phyloP scores from a whole-genome alignment of 768 basidiomycete species.

The Mycena indigotica region DNA sequence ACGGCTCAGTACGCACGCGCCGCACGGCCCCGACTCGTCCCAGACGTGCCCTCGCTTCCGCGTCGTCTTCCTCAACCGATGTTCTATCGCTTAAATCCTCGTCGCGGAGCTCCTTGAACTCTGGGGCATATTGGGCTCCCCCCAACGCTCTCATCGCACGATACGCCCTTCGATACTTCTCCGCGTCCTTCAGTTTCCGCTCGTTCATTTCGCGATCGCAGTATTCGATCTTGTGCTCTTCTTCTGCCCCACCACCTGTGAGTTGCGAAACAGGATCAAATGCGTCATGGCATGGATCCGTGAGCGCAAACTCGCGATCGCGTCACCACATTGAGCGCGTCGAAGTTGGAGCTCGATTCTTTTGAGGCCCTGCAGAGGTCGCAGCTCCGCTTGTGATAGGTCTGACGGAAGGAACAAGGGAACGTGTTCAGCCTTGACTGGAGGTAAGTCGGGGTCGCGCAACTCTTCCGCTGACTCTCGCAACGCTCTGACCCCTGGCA shows the following conservation, averaged over 20 bases:
- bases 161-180: constrained; percentile 2
- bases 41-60: constrained; percentile 1
- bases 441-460: background rate
- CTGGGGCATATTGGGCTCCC: background rate
- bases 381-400: background rate
- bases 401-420: constrained; percentile 10
- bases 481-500: constrained; percentile 4
- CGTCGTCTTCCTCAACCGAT: constrained; percentile 5
- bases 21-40: background rate
- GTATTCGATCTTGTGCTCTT: background rate
- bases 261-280: constrained; percentile 3
- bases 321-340: constrained; percentile 1
- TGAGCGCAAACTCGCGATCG: background rate
- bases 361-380: background rate
- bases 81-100: constrained; percentile 3
- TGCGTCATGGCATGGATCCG: constrained; percentile 9
- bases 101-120: background rate
- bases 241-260: constrained; percentile 3
- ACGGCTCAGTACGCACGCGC: background rate
- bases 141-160: background rate
- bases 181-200: background rate
- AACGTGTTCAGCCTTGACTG: constrained; percentile 11
- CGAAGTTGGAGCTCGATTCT: constrained; percentile 3
- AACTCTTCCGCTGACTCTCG: constrained; percentile 7
- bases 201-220: constrained; percentile 5